Base-by-base conservation (phyloP, 2,329 filamentous ascomycete species). In the Aureobasidium sp. region DNA sequence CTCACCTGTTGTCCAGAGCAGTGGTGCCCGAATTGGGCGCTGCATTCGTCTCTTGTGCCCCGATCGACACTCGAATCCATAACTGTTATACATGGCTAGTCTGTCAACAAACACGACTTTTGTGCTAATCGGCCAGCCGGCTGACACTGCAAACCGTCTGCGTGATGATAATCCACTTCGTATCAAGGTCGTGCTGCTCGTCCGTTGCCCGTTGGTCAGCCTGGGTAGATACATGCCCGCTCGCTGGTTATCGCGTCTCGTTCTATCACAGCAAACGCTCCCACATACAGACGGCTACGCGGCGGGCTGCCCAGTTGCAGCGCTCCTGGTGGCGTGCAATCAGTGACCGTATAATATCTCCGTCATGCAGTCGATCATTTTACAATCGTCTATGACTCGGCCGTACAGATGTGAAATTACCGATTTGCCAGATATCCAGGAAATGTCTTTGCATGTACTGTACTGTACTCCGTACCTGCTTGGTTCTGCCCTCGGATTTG, bases 201-300 rank as follows among this genome's bases (percentile, higher is more conserved):
- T 58, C 54, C 54, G 54, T 58, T 58, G 54, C 54, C 54, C 54
- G 54, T 58, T 58, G 41, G 42, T 34, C 54, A 36, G 42, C 30
- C 41, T 58, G 54, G 54, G 29, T 37, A 58, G 41, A 48, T 58
- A 58, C 54, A 58, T 58, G 54, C 21, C 54, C 42, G 54, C 54
- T 58, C 54, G 48, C 54, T 16, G 32, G 54, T 48, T 48, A 58
- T 59, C 57, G 57, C 57, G 57, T 49, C 34, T 50, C 57, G 57
- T 49, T 59, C 45, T 21, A 13, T 13, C 57, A 49, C 25, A 36
- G 30, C 57, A 49, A 59, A 59, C 57, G 57, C 45, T 50, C 57
- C 3, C 57, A 59, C 57, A 59, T 57, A 30, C 32, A 8, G 44
- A 59, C 45, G 44, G 42, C 55, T 59, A 59, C 30, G n/a, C 45